Conservation (phyloP, 441 rosid species). For the Jatropha podagrica region DNA sequence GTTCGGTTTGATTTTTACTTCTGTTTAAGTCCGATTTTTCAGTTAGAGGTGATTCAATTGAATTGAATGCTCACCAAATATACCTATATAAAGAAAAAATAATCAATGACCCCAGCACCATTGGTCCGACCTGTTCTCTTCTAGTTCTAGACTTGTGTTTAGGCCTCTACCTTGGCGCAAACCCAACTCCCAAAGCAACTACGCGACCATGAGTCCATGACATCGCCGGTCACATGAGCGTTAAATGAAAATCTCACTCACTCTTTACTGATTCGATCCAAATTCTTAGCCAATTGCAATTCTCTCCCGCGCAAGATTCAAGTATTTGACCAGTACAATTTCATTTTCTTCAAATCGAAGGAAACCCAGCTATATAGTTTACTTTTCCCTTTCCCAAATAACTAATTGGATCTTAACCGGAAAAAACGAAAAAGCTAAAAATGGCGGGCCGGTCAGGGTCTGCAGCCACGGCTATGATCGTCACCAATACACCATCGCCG, state of each 20-base stretch:
- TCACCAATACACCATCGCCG: conserved; percentile 69
- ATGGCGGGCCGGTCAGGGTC: conserved; percentile 29
- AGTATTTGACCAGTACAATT: background rate
- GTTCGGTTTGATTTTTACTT: too few species aligned
- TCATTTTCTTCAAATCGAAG: conserved; percentile 7
- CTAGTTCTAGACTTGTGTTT: too few species aligned
- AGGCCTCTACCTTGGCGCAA: too few species aligned
- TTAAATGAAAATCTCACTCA: background rate
- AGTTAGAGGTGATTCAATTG: too few species aligned
- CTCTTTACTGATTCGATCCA: background rate
- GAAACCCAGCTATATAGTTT: background rate
- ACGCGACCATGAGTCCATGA: background rate
- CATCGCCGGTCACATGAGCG: background rate
- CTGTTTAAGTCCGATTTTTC: too few species aligned
- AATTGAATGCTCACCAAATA: too few species aligned
- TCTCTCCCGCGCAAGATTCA: background rate
- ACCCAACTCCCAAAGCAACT: too few species aligned
- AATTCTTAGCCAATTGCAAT: background rate
- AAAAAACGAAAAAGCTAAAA: background rate
- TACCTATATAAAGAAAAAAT: too few species aligned
- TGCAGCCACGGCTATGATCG: conserved; percentile 53
- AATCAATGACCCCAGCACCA: too few species aligned
- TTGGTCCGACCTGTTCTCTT: too few species aligned
- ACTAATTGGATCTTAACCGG: background rate
- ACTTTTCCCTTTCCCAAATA: too few species aligned